A percentile compares a stretch with the other conserved stretches of the same genome.
These are phyloP conservation scores for Mortierella sp. DNA, from an alignment of 371 early-diverging fungal species.

Conservation along the genomic window DNA sequence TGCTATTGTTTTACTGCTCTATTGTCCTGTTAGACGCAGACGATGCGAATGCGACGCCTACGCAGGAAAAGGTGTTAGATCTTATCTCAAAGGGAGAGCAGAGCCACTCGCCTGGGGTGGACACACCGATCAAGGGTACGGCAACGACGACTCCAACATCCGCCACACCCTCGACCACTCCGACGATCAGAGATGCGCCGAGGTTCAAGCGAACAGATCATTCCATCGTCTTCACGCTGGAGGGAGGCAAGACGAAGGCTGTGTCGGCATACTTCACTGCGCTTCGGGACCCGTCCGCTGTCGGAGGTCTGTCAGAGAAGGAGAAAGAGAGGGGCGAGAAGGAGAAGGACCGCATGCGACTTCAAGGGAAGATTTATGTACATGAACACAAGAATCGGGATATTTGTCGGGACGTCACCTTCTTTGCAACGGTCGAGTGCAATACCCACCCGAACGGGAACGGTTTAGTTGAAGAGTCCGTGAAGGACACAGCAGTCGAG, in stretches of 20 bases:
- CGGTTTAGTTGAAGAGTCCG: too few species aligned
- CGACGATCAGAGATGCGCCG: constrained; percentile 49
- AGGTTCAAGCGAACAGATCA: constrained; percentile 74
- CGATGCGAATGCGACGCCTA: constrained; percentile 31
- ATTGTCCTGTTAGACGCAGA: constrained; percentile 6
- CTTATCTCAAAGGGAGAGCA: constrained; percentile 9
- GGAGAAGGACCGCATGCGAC: constrained; percentile 26
- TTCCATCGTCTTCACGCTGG: constrained; percentile 82
- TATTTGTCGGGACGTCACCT: constrained; percentile 80
- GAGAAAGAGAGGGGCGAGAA: too few species aligned
- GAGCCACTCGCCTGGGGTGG: constrained; percentile 21
- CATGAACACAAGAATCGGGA: constrained; percentile 95
- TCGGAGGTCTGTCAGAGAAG: too few species aligned
- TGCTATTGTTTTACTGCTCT: too few species aligned
- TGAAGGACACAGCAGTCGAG: too few species aligned
- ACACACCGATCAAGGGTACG: constrained; percentile 24
- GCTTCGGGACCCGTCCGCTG: constrained; percentile 7
- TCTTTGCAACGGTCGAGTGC: constrained; percentile 50
- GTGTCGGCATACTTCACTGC: constrained; percentile 73
- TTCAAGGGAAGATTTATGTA: constrained; percentile 74
- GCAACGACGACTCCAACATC: constrained; percentile 9
- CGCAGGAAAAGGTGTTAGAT: constrained; percentile 35
- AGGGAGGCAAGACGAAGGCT: constrained; percentile 77
- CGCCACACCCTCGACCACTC: constrained; percentile 16
- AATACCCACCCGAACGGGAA: background rate